These are phyloP conservation scores for Candida alai DNA, from an alignment of 805 yeast genomes.

Conservation along the genomic window DNA sequence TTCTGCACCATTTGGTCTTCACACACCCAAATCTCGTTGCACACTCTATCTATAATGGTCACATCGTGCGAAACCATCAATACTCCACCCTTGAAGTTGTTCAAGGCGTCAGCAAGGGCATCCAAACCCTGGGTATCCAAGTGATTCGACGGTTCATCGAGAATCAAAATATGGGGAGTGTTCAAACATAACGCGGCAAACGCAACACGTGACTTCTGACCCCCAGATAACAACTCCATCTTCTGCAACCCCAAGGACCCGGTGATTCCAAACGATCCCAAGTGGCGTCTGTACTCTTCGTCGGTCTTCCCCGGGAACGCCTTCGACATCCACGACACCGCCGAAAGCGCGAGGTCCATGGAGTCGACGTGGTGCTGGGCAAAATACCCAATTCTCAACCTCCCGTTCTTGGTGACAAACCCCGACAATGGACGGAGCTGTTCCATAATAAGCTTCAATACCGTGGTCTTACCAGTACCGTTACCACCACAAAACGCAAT, in stretches of 20 bases:
- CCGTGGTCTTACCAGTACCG: conserved; percentile 98
- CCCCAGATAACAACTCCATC: conserved; percentile 89
- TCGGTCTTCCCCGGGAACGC: conserved; percentile 90
- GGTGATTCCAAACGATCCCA: conserved; percentile 96
- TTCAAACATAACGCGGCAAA: conserved; percentile 90
- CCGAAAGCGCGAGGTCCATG: conserved; percentile 83
- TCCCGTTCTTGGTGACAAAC: conserved; percentile 70
- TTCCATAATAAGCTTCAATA: conserved; percentile 83
- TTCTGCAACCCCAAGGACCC: conserved; percentile 91
- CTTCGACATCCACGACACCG: conserved; percentile 91
- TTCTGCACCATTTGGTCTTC: conserved; percentile 78
- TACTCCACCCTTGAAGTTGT: conserved; percentile 89
- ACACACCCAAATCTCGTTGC: conserved; percentile 94
- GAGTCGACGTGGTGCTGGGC: conserved; percentile 98
- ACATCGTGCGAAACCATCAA: conserved; percentile 98
- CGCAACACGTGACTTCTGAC: conserved; percentile 97
- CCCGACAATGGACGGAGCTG: conserved; percentile 73
- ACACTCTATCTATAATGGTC: conserved; percentile 78
- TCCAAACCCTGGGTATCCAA: conserved; percentile 97
- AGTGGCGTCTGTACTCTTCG: conserved; percentile 94
- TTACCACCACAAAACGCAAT: conserved; percentile 98
- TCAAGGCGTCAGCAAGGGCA: conserved; percentile 87
- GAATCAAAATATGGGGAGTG: conserved; percentile 84
- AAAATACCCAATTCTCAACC: conserved; percentile 91
- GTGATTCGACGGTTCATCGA: conserved; percentile 98